A percentile compares a stretch with the other conserved stretches of the same genome.
Conservation (phyloP, 768 basidiomycete species). For the Bullera alba region DNA sequence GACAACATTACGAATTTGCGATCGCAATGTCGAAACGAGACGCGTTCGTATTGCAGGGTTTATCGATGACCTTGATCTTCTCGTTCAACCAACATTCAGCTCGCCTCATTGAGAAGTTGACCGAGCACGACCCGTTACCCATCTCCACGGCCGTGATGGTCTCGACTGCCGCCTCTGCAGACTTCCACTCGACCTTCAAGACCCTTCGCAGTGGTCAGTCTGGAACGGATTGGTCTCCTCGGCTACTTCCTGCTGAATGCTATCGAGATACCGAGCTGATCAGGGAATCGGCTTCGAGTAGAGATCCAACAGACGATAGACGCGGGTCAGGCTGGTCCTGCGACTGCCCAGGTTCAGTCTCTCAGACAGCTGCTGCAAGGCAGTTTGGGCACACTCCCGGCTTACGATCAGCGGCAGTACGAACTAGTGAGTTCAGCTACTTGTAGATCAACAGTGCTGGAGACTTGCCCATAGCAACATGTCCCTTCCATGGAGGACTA, state of each 20-base stretch:
- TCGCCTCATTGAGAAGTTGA: too few species aligned
- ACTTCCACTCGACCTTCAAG: conserved; percentile 18
- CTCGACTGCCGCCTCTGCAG: conserved; percentile 7
- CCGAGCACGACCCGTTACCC: too few species aligned
- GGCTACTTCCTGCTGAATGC: background rate
- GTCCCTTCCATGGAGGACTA: background rate
- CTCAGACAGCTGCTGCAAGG: conserved; percentile 7
- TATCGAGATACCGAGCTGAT: background rate
- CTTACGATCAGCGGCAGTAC: conserved; percentile 25
- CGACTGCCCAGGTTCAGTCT: background rate
- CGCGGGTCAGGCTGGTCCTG: background rate
- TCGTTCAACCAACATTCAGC: too few species aligned
- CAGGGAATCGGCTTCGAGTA: background rate
- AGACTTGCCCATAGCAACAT: background rate
- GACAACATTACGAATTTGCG: too few species aligned
- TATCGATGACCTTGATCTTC: too few species aligned
- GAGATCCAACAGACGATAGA: background rate
- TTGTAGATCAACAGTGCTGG: background rate
- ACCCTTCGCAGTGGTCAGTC: conserved; percentile 7
- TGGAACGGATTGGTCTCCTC: background rate
- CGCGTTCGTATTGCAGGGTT: too few species aligned
- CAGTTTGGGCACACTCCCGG: conserved; percentile 5
- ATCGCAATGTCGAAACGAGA: too few species aligned
- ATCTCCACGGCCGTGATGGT: too few species aligned
- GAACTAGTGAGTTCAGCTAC: conserved; percentile 15